Base-by-base conservation (phyloP, 2,329 filamentous ascomycete genomes). In the Exserohilum turcica region DNA sequence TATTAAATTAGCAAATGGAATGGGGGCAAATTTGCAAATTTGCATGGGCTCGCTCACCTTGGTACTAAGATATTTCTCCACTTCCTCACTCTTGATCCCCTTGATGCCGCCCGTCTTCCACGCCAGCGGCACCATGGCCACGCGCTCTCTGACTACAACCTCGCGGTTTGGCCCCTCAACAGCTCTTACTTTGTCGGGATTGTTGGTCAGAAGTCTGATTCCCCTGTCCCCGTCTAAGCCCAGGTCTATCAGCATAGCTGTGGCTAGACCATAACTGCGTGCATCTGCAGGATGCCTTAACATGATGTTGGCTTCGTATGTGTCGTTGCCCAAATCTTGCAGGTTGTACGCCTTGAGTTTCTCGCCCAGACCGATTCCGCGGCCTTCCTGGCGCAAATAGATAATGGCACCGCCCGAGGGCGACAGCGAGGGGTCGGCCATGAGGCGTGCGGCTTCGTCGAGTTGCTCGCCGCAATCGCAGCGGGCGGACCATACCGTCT, bases 301-400 rank as follows among this genome's bases (percentile, higher is more conserved):
- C 19, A 97, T 75, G 39, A 99, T 77, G 67, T 99, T 99, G 2
- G 94, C 94, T 77, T 99, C 92, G 31, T 97, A 95, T 0, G 94
- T 99, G 75, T 99, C 94, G n/a, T 90, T 92, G 0, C 94, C 94
- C 21, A 99, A 80, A 76, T 99, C 94, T 74, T 99, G 94, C 37
- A 99, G 80, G 70, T 99, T 99, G 76, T 99, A 99, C 4, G 94
- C 94, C 77, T 99, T 97, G 33, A 99, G 82, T 76, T 99, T 99
- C 78, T 96, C 92, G 2, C 91, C 89, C 0, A 99, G 82, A 0
- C 94, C 94, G 60, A 99, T 99, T 2, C 94, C 94, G 19, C 94
- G 89, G 0, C 94, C 94, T 77, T 99, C 94, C 75, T 99, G 94
- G 18, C 94, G 88, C 18, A 99, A 81, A 71, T 99, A 99, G 64